Conservation (phyloP, 1,284 basidiomycete genomes). For the Leccinum subspadiceum region DNA sequence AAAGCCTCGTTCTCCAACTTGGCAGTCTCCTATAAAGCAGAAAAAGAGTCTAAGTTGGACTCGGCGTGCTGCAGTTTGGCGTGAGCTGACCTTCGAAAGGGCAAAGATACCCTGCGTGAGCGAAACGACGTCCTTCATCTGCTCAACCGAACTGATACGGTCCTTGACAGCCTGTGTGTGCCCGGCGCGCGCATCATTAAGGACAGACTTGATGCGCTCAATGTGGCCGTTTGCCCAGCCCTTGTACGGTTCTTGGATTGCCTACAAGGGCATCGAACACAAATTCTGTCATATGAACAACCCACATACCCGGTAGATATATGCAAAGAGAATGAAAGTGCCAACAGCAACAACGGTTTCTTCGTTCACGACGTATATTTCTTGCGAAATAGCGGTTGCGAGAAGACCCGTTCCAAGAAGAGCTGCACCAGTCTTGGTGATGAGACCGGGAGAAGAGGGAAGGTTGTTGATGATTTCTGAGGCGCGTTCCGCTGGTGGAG, state of each 20-base stretch:
- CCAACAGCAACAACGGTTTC: slow-evolving; percentile 85
- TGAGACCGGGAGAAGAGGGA: slow-evolving; percentile 84
- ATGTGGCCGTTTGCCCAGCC: slow-evolving; percentile 92
- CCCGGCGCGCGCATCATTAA: slow-evolving; percentile 81
- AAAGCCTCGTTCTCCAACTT: slow-evolving; percentile 89
- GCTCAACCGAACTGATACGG: slow-evolving; percentile 87
- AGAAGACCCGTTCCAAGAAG: slow-evolving; percentile 88
- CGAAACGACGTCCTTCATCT: slow-evolving; percentile 93
- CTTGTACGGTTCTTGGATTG: slow-evolving; percentile 77
- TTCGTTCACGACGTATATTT: slow-evolving; percentile 97
- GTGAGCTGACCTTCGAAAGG: slow-evolving; percentile 75
- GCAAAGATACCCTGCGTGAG: slow-evolving; percentile 90
- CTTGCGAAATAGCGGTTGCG: slow-evolving; percentile 94
- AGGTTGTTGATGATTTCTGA: slow-evolving; percentile 89
- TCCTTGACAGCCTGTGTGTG: slow-evolving; percentile 94
- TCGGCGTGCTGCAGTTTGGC: neutral
- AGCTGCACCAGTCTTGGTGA: slow-evolving; percentile 93
- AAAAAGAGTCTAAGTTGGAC: slow-evolving; percentile 1
- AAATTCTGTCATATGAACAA: neutral
- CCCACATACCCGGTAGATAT: slow-evolving; percentile 75
- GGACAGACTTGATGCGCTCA: slow-evolving; percentile 77
- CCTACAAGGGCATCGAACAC: slow-evolving; percentile 11
- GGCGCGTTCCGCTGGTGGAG: slow-evolving; percentile 87
- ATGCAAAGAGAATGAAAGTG: slow-evolving; percentile 84
- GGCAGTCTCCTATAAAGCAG: slow-evolving; percentile 76